These are phyloP conservation scores for Iberis pinnata DNA, from an alignment of 345 rosid species.

Conservation along the genomic window DNA sequence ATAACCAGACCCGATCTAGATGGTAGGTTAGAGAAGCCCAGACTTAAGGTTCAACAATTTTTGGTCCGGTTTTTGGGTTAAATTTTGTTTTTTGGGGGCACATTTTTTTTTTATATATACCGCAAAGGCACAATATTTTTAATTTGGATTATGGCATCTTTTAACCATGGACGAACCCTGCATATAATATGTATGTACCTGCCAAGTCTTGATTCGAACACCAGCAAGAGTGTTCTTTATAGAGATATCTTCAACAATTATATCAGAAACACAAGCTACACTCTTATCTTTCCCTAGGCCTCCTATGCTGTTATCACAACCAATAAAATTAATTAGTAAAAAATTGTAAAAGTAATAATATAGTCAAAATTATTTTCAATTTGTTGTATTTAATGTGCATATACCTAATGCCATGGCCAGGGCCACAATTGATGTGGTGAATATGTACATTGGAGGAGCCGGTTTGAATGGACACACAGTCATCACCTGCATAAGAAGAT, in stretches of 20 bases:
- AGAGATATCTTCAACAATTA: slow-evolving; percentile 51
- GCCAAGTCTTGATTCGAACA: slow-evolving; percentile 92
- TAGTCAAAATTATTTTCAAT: background rate
- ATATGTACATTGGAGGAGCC: slow-evolving; percentile 74
- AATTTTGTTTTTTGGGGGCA: no score
- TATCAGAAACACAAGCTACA: slow-evolving; percentile 65
- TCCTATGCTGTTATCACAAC: slow-evolving; percentile 47
- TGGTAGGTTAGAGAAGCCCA: no score
- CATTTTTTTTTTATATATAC: no score
- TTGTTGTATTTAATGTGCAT: background rate
- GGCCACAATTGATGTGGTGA: slow-evolving; percentile 73
- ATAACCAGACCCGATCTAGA: no score
- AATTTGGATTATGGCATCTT: no score
- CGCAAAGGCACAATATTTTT: no score
- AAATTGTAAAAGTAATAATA: background rate
- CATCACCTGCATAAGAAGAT: slow-evolving; percentile 60
- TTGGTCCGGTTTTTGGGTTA: no score
- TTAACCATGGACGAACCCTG: no score
- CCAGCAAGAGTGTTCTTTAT: slow-evolving; percentile 54
- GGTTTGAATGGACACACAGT: slow-evolving; percentile 81
- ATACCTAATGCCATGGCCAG: slow-evolving; percentile 94
- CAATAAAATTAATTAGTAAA: background rate
- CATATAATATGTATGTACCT: slow-evolving; percentile 37
- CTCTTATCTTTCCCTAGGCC: slow-evolving; percentile 69
- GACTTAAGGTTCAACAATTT: no score